Evolutionary conservation across 768 basidiomycete genomes (phyloP), one percentile per base, ranked within the genome.

Genomic region (Paxillus ammoniavirescens): DNA sequence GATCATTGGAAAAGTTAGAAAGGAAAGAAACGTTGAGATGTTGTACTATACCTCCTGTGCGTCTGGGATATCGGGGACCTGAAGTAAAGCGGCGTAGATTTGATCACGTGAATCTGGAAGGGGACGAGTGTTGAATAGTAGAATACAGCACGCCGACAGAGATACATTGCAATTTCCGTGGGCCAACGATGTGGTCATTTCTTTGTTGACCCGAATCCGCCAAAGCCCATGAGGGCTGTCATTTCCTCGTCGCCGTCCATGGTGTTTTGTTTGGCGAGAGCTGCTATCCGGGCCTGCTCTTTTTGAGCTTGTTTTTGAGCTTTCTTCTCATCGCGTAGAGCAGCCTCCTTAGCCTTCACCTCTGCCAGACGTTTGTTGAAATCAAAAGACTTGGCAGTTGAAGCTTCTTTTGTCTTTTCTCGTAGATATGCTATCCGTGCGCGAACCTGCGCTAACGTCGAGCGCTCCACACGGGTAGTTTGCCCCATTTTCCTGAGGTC

Each of bases 401-500:
- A 84, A 8, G 86, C 86, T 40, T 89, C 86, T 56, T 86, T 88
- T 2, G 95, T 95, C 70, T 86, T 87, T 69, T 91, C 93, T 13
- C 96, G 86, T 30, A 99, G 75, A 36, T 81, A 75, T 0, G 91
- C 91, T 71, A 99, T 98, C 55, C 90, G 86, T 5, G 86, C 86
- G 42, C 93, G 90, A 49, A 99, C 97, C 73, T 99, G 93, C 59
- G 86, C 86, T 15, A 98, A 73, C 0, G 95, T 95, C 2, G 97
- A 98, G 15, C 94, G 83, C 63, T 86, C 87, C 50, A 97, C 77
- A 50, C 87, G 87, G 17, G 96, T 99, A 2, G 93, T 93, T 74
- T 98, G 97, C n/a, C 97, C 97, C n/a, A 98, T 63, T 23, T 78
- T 82, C 40, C 93, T 86, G 47, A 99, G 77, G 77, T 99, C 97